Base-by-base conservation (phyloP, 176 grass and related monocot species). In the Aechmea fasciata region DNA sequence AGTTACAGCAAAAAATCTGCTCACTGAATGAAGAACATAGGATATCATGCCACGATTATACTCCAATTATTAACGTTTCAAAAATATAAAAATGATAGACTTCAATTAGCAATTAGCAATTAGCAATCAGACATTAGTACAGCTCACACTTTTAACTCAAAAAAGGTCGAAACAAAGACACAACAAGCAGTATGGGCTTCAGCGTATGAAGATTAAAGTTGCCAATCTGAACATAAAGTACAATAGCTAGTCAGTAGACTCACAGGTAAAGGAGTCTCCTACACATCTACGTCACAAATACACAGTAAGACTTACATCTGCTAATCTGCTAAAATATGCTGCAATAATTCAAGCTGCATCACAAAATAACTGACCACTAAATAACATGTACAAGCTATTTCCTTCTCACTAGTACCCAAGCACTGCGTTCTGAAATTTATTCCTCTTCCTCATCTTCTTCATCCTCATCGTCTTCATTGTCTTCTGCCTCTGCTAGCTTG, bases 401-500 rank as follows among this genome's bases (percentile, higher is more conserved):
- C 57, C 18, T n/a, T 18, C 22, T 24, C 2, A 62, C 1, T 11
- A 9, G 18, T 3, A 63, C 18, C 23, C 57, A 63, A 24, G 57
- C 57, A 20, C n/a, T 24, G 33, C 33, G 6, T 67, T 67, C 14
- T 67, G 9, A 33, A n/a, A 61, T 18, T 19, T 84, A 61, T 25
- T 83, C 68, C 68, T 79, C 75, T 49, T 67, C 71, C 0, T 33
- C n/a, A 11, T 84, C 82, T 62, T 67, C 52, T 59, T 52, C 66
- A 1, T 73, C 28, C 10, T 50, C 75, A 10, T 87, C 78, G 19
- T 74, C 75, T 14, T 87, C 78, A 15, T 69, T 63, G 1, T 77
- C 66, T 13, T 69, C 74, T 5, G 41, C 29, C 1, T 85, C 85
- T 0, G 89, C 82, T 49, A 88, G 62, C 64, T 78, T 88, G 48